These are phyloP conservation scores for Fusarium luffae DNA, from an alignment of 2,329 filamentous ascomycete species.

Conservation along the genomic window DNA sequence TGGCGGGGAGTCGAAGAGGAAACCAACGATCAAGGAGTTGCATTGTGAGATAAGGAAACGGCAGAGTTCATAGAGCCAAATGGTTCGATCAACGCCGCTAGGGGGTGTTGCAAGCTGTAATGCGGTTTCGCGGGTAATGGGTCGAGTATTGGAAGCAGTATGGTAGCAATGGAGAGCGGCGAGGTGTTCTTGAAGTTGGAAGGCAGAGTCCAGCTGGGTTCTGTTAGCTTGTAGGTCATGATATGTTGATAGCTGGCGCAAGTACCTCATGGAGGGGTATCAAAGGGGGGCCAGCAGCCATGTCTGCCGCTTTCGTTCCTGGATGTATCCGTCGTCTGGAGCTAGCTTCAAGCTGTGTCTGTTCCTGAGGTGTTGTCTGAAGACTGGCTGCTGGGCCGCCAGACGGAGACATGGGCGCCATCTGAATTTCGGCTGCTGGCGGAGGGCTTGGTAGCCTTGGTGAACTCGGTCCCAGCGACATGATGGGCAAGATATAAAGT, in stretches of 20 bases:
- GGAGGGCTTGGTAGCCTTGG: constrained; percentile 95
- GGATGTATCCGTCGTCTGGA: constrained; percentile 88
- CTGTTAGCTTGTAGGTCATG: constrained; percentile 23
- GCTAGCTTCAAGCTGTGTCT: constrained; percentile 74
- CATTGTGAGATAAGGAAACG: constrained; percentile 95
- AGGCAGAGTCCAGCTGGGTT: constrained; percentile 89
- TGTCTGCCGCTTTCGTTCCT: constrained; percentile 90
- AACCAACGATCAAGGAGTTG: constrained; percentile 90
- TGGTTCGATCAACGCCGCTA: constrained; percentile 80
- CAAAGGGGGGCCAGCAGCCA: constrained; percentile 90
- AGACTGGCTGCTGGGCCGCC: constrained; percentile 64
- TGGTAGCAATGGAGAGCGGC: constrained; percentile 89
- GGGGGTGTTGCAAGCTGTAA: constrained; percentile 82
- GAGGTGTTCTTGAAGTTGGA: constrained; percentile 96
- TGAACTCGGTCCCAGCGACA: constrained; percentile 77
- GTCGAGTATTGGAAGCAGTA: constrained; percentile 73
- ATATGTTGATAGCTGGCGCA: not conserved
- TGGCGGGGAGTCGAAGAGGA: constrained; percentile 89
- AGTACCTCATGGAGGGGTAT: constrained; percentile 84
- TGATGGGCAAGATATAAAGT: constrained; percentile 46
- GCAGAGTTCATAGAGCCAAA: constrained; percentile 98
- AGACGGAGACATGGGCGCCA: constrained; percentile 80
- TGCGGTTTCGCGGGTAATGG: constrained; percentile 82
- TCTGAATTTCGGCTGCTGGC: constrained; percentile 93
- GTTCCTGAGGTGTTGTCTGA: constrained; percentile 71